phyloP scores from a whole-genome alignment of 768 basidiomycete genomes.

The Naganishia kalamii region DNA sequence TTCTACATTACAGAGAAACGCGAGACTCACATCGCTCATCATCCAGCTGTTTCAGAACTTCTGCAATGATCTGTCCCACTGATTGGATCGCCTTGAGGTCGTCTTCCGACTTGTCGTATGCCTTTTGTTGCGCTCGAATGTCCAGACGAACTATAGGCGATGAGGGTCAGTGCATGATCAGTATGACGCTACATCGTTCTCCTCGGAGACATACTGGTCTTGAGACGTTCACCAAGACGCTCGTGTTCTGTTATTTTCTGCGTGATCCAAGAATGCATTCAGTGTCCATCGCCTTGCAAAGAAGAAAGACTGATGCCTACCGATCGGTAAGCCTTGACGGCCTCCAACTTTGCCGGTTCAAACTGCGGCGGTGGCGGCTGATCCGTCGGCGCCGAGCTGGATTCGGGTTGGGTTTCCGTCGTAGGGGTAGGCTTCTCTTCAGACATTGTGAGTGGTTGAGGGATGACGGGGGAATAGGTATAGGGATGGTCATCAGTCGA shows the following conservation, averaged over 20 bases:
- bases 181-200: neutral
- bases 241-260: constrained; percentile 96
- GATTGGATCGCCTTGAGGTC: constrained; percentile 99
- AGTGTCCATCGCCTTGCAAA: neutral
- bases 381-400: constrained; percentile 4
- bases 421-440: constrained; percentile 5
- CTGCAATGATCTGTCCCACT: constrained; percentile 97
- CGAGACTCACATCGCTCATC: constrained; percentile 80
- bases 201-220: constrained; percentile 75
- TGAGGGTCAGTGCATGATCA: neutral
- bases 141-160: constrained; percentile 69
- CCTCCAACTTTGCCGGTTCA: constrained; percentile 39
- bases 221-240: constrained; percentile 73
- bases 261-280: neutral
- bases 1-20: neutral
- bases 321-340: constrained; percentile 46
- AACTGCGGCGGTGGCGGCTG: constrained; percentile 13
- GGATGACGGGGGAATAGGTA: neutral
- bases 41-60: constrained; percentile 97
- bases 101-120: constrained; percentile 90
- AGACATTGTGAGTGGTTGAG: neutral
- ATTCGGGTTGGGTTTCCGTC: constrained; percentile 5
- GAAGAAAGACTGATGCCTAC: constrained; percentile 30
- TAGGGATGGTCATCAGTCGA: too few relatives aligned
- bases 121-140: constrained; percentile 78